Percentiles rank a stretch among this genome's conserved stretches.
These are phyloP conservation scores for Eutrema heterophyllum DNA, from an alignment of 345 rosid species.

Conservation along the genomic window DNA sequence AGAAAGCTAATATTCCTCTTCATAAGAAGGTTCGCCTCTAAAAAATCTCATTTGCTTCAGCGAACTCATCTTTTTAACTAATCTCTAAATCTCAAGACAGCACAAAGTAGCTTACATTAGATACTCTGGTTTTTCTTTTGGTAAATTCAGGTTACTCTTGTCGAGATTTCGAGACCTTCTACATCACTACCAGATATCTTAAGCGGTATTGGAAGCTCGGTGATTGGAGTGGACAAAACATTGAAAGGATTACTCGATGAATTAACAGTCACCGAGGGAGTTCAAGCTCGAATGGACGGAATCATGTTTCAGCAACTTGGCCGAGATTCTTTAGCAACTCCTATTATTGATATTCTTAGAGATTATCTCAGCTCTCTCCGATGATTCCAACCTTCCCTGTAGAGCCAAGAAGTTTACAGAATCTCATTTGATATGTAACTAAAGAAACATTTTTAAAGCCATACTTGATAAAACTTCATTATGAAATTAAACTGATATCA, in stretches of 20 bases:
- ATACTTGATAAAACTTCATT: neutral
- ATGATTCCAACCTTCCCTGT: slow-evolving; percentile 7
- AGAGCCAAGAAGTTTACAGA: neutral
- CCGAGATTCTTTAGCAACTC: slow-evolving; percentile 44
- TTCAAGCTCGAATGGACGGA: slow-evolving; percentile 96
- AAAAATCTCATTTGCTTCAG: neutral
- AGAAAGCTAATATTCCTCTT: slow-evolving; percentile 71
- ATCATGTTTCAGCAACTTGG: slow-evolving; percentile 69
- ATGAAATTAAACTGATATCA: neutral
- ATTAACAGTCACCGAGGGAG: slow-evolving; percentile 46
- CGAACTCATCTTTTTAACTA: neutral
- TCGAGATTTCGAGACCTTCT: slow-evolving; percentile 81
- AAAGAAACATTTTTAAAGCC: neutral
- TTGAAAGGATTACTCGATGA: slow-evolving; percentile 57
- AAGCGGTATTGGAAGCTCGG: slow-evolving; percentile 61
- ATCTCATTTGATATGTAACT: neutral
- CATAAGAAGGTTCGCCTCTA: slow-evolving; percentile 41
- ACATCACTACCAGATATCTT: slow-evolving; percentile 66
- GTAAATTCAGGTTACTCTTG: slow-evolving; percentile 58
- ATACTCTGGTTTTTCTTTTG: neutral
- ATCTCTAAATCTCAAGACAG: neutral
- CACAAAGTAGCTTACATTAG: neutral
- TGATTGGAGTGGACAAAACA: slow-evolving; percentile 64
- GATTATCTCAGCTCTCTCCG: slow-evolving; percentile 75
- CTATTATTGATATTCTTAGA: slow-evolving; percentile 54